Evolutionary conservation across 192 early-diverging fungal species (phyloP).

Genomic region (Coemansia sp.): DNA sequence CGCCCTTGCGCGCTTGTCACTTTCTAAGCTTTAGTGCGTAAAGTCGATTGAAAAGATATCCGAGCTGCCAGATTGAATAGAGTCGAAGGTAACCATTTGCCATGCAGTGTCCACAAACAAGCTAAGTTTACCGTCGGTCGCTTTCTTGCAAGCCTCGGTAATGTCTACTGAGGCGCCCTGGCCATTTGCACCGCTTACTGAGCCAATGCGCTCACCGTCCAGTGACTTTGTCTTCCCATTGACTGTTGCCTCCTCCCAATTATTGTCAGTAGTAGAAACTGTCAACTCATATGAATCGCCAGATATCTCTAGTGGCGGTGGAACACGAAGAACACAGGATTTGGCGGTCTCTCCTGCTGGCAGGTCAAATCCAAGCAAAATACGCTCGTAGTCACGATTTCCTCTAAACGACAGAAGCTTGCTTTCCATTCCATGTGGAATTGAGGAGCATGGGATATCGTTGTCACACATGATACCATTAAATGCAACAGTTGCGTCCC

Average conservation of each 20-base stretch:
- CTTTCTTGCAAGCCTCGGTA: conserved; percentile 26
- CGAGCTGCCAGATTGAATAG: conserved; percentile 40
- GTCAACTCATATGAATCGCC: conserved; percentile 19
- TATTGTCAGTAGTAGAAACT: conserved; percentile 30
- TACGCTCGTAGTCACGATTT: conserved; percentile 49
- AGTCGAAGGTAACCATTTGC: conserved; percentile 31
- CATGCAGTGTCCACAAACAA: conserved; percentile 38
- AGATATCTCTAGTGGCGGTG: conserved; percentile 17
- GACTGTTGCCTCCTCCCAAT: conserved; percentile 48
- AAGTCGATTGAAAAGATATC: conserved; percentile 30
- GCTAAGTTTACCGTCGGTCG: conserved; percentile 31
- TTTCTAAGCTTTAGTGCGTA: conserved; percentile 4
- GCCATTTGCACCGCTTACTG: conserved; percentile 7
- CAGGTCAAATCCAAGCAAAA: conserved; percentile 50
- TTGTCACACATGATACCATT: conserved; percentile 39
- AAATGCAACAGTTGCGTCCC: conserved; percentile 32
- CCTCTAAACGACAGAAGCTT: conserved; percentile 36
- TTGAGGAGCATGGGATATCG: conserved; percentile 30
- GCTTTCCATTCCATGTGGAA: conserved; percentile 22
- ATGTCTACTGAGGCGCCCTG: conserved; percentile 20
- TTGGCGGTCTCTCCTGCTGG: conserved; percentile 15
- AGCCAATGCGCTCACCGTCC: conserved; percentile 23
- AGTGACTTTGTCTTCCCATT: conserved; percentile 31
- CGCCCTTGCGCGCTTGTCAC: no score
- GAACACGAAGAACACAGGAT: conserved; percentile 32